Evolutionary conservation across 495 filamentous ascomycete species (phyloP), one percentile per base, ranked within the genome.

Genomic region (Aspergillus nanangensis): DNA sequence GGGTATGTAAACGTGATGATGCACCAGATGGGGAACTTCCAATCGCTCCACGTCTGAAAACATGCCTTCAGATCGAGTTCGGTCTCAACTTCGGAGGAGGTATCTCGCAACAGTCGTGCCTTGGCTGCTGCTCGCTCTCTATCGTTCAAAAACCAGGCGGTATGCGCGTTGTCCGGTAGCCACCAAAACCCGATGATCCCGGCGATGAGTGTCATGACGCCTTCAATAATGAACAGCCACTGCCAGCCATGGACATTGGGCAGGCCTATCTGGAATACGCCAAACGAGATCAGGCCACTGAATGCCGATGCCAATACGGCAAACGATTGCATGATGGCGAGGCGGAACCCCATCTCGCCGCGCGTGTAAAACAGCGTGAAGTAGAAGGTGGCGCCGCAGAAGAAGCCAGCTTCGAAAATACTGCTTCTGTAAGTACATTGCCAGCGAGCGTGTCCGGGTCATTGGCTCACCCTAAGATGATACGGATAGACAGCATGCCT

Each of bases 191-290:
- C 79, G 46, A 86, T 70, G 42, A 83, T 54, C 2, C 78, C 69
- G 51, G 81, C 80, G 17, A 76, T 44, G 17, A 84, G 59, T 0
- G 85, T 87, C 60, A 74, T 71, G 5, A 64, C 46, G 1, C 86
- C 86, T 50, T 90, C 84, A 38, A 89, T 79, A 34, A 89, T 65
- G 56, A 90, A 90, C 8, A 89, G 70, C 65, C 85, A 88, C 19
- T 81, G 74, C 86, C 86, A 90, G 7, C 71, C 67, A 1, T 72
- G 53, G 17, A 85, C 60, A 1, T 59, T 49, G 0, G 66, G 60
- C 14, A 72, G 55, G 11, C 78, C 44, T 51, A 87, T 88, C 47
- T 82, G 82, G 56, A 89, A 87, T 1, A 84, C 76, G 1, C 82
- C 85, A 41, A 81, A 87, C 0, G 86, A 79, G 13, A 90, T 70